Conservation (phyloP, 2,329 filamentous ascomycete species). For the Neonectria sp. region DNA sequence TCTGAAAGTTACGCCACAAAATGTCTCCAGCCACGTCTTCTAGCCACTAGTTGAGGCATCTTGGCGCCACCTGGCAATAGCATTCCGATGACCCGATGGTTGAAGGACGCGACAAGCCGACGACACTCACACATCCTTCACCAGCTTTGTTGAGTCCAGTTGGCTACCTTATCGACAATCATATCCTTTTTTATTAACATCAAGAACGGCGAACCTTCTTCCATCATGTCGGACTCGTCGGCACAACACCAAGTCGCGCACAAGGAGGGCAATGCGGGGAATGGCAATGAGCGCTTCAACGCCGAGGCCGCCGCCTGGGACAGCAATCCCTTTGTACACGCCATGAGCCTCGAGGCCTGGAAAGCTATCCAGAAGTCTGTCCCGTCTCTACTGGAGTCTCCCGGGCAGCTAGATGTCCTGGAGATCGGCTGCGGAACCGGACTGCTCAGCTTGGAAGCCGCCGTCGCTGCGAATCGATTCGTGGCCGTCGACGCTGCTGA, state of each 20-base stretch:
- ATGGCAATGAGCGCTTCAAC: constrained; percentile 62
- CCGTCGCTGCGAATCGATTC: constrained; percentile 62
- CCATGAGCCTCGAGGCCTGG: constrained; percentile 57
- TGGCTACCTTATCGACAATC: no score
- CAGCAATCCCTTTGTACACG: constrained; percentile 65
- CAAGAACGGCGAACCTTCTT: not conserved
- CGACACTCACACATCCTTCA: not conserved
- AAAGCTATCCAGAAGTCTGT: constrained; percentile 47
- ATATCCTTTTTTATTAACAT: no score
- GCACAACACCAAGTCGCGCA: constrained; percentile 15
- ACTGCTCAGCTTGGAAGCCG: constrained; percentile 64
- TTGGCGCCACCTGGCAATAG: not conserved
- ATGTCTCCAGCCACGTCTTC: not conserved
- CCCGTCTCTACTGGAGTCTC: constrained; percentile 18
- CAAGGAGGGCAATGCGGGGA: constrained; percentile 11
- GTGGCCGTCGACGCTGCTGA: constrained; percentile 68
- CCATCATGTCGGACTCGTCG: not conserved
- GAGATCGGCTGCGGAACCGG: constrained; percentile 72
- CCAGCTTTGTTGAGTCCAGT: not conserved
- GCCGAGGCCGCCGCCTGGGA: constrained; percentile 69
- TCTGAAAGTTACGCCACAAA: not conserved
- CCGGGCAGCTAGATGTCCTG: constrained; percentile 58
- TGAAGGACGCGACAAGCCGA: not conserved
- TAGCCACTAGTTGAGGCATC: not conserved
- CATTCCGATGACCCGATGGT: not conserved